Percentiles rank a stretch among this genome's conserved stretches.
Conservation (phyloP, 305 asterid species). For the Petunia hybrid region DNA sequence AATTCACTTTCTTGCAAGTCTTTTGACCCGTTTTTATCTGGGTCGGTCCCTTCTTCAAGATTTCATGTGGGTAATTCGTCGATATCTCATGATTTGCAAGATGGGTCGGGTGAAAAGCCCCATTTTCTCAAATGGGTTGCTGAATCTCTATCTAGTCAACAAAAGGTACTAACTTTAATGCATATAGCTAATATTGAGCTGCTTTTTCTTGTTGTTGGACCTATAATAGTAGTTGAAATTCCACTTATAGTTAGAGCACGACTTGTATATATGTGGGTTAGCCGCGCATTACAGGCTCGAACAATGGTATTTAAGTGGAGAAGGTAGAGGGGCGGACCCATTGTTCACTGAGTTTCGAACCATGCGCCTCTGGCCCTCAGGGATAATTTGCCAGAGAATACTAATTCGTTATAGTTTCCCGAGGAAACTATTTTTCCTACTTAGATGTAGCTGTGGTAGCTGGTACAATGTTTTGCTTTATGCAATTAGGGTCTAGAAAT, state of each 20-base stretch:
- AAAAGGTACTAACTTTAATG: conserved; percentile 49
- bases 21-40: conserved; percentile 34
- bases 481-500: conserved; percentile 4
- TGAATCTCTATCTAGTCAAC: conserved; percentile 41
- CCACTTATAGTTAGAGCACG: too few relatives aligned
- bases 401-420: background rate
- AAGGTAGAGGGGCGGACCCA: too few relatives aligned
- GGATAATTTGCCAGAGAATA: background rate
- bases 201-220: too few relatives aligned
- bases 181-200: background rate
- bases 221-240: too few relatives aligned
- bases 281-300: too few relatives aligned
- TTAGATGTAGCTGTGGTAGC: background rate
- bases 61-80: conserved; percentile 36
- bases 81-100: conserved; percentile 39
- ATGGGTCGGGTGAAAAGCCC: conserved; percentile 47
- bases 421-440: background rate
- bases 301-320: too few relatives aligned
- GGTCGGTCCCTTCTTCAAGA: conserved; percentile 30
- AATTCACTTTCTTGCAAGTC: conserved; percentile 49
- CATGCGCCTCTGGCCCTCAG: too few relatives aligned
- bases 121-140: conserved; percentile 45
- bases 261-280: too few relatives aligned
- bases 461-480: background rate
- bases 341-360: too few relatives aligned